Evolutionary conservation across 257 asterid genomes (phyloP).

Genomic region (Euphrasia confusa): DNA sequence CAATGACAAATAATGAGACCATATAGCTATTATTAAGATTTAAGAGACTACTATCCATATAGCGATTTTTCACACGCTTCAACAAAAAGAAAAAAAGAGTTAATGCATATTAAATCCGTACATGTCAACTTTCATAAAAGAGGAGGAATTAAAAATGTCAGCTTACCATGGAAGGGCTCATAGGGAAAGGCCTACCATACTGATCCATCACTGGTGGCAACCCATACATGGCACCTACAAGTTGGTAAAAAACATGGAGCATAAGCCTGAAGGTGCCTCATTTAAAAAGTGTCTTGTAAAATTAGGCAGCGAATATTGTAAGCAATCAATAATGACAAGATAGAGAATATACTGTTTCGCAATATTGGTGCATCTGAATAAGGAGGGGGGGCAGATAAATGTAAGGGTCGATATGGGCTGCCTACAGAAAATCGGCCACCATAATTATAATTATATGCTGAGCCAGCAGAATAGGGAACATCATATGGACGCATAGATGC

Average conservation of each 20-base stretch:
- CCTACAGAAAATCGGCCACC: constrained; percentile 75
- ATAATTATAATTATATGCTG: constrained; percentile 71
- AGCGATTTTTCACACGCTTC: neutral
- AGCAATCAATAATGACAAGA: neutral
- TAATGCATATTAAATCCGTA: neutral
- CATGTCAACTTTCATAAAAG: neutral
- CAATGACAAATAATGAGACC: neutral
- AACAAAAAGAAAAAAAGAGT: neutral
- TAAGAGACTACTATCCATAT: neutral
- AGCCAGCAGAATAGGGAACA: constrained; percentile 75
- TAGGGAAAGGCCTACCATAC: constrained; percentile 60
- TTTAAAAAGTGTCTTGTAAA: neutral
- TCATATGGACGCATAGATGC: constrained; percentile 76
- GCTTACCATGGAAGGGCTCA: constrained; percentile 68
- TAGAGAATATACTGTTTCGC: constrained; percentile 47
- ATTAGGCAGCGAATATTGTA: constrained; percentile 15
- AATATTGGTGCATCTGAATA: constrained; percentile 66
- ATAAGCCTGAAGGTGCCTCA: constrained; percentile 15
- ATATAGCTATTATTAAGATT: neutral
- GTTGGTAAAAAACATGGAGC: constrained; percentile 11
- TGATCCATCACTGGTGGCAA: constrained; percentile 75
- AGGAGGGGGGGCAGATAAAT: constrained; percentile 63
- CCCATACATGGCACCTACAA: constrained; percentile 76
- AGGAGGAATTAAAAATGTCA: constrained; percentile 6
- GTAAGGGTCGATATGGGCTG: constrained; percentile 73